Percentiles rank a stretch among this genome's conserved stretches.
Evolutionary conservation across 148 eudicot genomes (phyloP).

Genomic region (Vaccinium vitisidaea): DNA sequence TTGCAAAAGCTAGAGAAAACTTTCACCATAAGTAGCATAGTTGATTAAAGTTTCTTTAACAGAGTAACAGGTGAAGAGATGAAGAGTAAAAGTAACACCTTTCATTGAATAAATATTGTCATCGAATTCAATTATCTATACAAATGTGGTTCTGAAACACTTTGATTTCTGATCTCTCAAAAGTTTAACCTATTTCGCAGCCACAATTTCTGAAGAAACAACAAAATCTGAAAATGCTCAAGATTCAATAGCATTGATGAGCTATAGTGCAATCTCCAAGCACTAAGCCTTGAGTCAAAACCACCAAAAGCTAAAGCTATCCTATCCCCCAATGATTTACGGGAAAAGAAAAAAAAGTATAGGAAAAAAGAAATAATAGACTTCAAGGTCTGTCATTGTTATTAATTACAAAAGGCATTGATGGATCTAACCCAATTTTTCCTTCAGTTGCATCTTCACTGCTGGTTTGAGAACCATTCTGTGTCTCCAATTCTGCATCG

Average conservation of each 20-base stretch:
- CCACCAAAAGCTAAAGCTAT: neutral
- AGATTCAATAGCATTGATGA: neutral
- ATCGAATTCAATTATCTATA: slow-evolving; percentile 8
- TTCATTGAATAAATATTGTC: neutral
- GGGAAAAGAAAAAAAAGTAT: neutral
- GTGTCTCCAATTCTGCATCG: slow-evolving; percentile 32
- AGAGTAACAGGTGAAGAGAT: neutral
- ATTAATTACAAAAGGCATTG: slow-evolving; percentile 8
- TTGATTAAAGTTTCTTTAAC: neutral
- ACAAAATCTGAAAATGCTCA: slow-evolving; percentile 5
- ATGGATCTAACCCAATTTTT: slow-evolving; percentile 7
- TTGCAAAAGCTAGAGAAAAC: neutral
- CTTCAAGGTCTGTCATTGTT: slow-evolving; percentile 12
- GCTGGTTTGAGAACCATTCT: slow-evolving; percentile 26
- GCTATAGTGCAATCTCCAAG: neutral
- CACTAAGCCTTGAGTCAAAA: neutral
- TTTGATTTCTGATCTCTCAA: slow-evolving; percentile 1
- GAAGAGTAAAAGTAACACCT: neutral
- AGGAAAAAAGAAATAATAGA: neutral
- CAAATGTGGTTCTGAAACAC: slow-evolving; percentile 13
- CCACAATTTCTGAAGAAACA: neutral
- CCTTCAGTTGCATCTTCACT: slow-evolving; percentile 28
- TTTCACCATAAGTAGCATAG: neutral
- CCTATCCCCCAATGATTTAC: neutral
- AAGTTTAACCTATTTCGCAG: neutral